Base-by-base conservation (phyloP, 108 stramenopile genomes). In the Pseudonitzschia multistriata region DNA sequence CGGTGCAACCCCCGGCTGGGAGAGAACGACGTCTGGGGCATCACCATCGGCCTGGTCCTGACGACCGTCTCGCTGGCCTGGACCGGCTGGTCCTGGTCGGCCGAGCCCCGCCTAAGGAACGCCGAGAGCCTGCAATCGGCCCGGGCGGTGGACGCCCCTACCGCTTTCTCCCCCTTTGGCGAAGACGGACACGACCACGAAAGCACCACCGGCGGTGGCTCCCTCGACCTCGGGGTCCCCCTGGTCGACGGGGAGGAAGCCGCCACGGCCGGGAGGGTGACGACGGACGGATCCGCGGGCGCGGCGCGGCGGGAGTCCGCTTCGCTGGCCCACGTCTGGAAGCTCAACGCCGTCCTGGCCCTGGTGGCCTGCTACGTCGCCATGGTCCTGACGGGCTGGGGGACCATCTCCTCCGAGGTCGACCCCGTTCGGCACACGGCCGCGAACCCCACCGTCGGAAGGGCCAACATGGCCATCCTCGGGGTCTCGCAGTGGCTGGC, bases 311-410 rank as follows among this genome's bases (percentile, higher is more conserved):
- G 61, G 15, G 72, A 70, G 22, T 79, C 74, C 22, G 62, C 70
- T 33, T 62, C 47, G 10, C 53, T 77, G 28, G 53, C 24, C 10
- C 66, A 77, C 66, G 63, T 90, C 6, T 96, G 95, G 95, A 94
- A 94, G 74, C 83, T 97, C 50, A 97, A 97, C 71, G 80, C 90
- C 27, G 88, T 95, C 37, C 56, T 94, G 74, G 79, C 89, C 1
- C 71, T 94, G 49, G 83, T 94, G 2, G 74, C 72, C 54, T 94
- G 93, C 76, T 94, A 83, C 75, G 83, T 88, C 34, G 95, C 93
- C 52, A 95, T 95, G 93, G 87, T 85, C n/a, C 76, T 97, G 54
- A 96, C 97, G 5, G 89, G 87, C 62, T 97, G 97, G 97, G 96
- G 96, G 47, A 86, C 89, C 27, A 67, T 93, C 5, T 74, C 79